Evolutionary conservation across 345 rosid genomes (phyloP).

Genomic region (Ceriops zippeliana): DNA sequence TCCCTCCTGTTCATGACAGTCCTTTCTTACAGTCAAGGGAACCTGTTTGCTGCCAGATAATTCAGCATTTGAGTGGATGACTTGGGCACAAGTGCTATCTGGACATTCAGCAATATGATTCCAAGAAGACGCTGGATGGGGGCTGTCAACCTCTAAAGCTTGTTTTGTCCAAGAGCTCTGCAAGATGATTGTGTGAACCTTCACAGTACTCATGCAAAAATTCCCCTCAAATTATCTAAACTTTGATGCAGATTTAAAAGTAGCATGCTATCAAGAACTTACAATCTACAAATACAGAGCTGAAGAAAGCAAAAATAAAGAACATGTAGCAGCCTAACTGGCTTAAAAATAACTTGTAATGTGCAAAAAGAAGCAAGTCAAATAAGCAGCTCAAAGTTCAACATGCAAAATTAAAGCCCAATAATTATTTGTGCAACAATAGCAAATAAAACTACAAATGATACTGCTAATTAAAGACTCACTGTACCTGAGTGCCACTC

Average conservation of each 20-base stretch:
- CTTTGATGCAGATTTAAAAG: not conserved
- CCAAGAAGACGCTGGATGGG: constrained; percentile 24
- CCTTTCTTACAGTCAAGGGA: constrained; percentile 18
- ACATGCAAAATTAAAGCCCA: not conserved
- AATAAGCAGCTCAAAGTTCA: not conserved
- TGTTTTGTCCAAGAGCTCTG: constrained; percentile 63
- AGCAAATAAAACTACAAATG: not conserved
- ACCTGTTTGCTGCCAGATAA: constrained; percentile 30
- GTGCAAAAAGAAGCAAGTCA: not conserved
- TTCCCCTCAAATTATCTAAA: not conserved
- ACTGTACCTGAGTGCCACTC: constrained; percentile 49
- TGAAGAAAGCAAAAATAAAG: not conserved
- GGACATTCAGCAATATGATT: constrained; percentile 40
- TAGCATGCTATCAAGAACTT: not conserved
- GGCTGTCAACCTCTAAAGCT: constrained; percentile 42
- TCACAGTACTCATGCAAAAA: not conserved
- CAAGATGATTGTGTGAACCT: constrained; percentile 10
- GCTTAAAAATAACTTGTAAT: not conserved
- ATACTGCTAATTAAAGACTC: not conserved
- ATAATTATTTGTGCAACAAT: not conserved
- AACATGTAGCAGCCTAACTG: not conserved
- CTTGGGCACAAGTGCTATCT: constrained; percentile 62
- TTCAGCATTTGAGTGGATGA: constrained; percentile 46
- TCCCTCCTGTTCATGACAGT: constrained; percentile 29
- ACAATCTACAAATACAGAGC: not conserved